Conservation (phyloP, 1,284 basidiomycete species). For the Coniferiporia sulphurascens region DNA sequence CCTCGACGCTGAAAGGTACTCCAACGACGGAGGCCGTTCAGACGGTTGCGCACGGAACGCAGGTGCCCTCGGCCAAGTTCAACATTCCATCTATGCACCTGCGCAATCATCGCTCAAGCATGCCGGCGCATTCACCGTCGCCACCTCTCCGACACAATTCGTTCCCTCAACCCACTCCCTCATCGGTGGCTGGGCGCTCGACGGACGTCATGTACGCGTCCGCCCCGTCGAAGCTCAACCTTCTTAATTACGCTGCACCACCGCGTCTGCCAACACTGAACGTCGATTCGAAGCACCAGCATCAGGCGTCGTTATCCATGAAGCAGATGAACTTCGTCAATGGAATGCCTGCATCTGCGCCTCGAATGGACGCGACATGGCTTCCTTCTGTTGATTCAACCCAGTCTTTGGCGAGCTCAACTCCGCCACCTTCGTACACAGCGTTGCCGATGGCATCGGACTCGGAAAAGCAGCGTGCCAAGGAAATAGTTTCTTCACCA, state of each 20-base stretch:
- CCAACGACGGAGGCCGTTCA: conserved; percentile 26
- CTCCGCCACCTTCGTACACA: conserved; percentile 15
- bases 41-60: conserved; percentile 15
- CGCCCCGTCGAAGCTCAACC: conserved; percentile 35
- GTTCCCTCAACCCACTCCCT: conserved; percentile 13
- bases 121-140: conserved; percentile 1
- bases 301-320: not conserved
- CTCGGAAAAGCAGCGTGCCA: conserved; percentile 11
- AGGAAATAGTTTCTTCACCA: conserved; percentile 12
- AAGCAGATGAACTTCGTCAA: conserved; percentile 13
- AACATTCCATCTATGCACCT: conserved; percentile 9
- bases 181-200: conserved; percentile 3
- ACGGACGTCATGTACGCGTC: conserved; percentile 9
- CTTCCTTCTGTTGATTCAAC: conserved; percentile 7
- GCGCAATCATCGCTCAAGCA: conserved; percentile 6
- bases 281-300: not conserved
- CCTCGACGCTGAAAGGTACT: conserved; percentile 30
- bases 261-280: conserved; percentile 26
- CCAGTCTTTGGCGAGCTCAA: conserved; percentile 9
- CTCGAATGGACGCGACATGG: conserved; percentile 9
- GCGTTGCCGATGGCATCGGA: conserved; percentile 6
- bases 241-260: conserved; percentile 49
- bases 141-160: conserved; percentile 11
- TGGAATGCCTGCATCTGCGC: conserved; percentile 17
- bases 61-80: conserved; percentile 8